Percentiles rank a stretch among this genome's conserved stretches.
Conservation (phyloP, 2,329 filamentous ascomycete species). For the Juglanconis sp. region DNA sequence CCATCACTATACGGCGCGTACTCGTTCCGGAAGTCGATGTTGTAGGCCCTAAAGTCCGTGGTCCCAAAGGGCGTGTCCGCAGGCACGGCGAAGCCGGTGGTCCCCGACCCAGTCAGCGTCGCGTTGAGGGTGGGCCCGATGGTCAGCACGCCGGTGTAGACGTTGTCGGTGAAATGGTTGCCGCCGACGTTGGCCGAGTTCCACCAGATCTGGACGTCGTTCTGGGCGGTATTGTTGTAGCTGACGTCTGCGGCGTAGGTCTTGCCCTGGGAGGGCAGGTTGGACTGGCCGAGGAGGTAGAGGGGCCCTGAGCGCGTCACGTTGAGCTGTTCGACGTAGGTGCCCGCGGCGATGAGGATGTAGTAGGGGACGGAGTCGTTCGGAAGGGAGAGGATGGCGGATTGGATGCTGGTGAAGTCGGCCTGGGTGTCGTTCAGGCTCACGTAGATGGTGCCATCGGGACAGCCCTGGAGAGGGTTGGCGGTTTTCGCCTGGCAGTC, state of each 20-base stretch:
- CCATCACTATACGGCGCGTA: constrained; percentile 49
- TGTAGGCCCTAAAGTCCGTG: constrained; percentile 62
- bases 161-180: constrained; percentile 51
- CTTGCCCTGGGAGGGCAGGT: constrained; percentile 30
- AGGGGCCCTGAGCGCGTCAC: constrained; percentile 60
- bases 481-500: constrained; percentile 31
- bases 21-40: constrained; percentile 63
- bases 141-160: constrained; percentile 58
- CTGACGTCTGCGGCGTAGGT: constrained; percentile 38
- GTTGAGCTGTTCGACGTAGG: constrained; percentile 63
- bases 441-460: constrained; percentile 39
- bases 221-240: constrained; percentile 36
- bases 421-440: constrained; percentile 32
- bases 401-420: constrained; percentile 36
- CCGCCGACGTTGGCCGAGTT: constrained; percentile 50
- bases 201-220: constrained; percentile 57
- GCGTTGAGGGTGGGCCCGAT: constrained; percentile 63
- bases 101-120: constrained; percentile 58
- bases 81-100: constrained; percentile 60
- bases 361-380: constrained; percentile 42
- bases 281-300: constrained; percentile 58
- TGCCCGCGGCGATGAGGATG: constrained; percentile 59
- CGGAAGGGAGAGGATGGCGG: constrained; percentile 37
- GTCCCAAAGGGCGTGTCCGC: constrained; percentile 61
- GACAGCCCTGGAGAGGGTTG: constrained; percentile 36